Evolutionary conservation across 2,329 filamentous ascomycete genomes (phyloP).

Genomic region (Aspergillus terreus): DNA sequence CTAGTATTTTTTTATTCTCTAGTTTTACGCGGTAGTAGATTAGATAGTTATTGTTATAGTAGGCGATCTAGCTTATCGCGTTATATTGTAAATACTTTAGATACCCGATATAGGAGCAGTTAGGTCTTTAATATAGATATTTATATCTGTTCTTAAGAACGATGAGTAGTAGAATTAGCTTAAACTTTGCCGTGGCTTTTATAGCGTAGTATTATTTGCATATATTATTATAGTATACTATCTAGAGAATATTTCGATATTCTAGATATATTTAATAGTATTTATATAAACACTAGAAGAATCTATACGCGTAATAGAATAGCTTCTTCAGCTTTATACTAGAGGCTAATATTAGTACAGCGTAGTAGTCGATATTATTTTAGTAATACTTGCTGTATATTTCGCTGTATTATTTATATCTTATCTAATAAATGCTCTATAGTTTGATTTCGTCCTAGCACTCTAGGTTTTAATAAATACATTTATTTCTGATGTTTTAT

Average conservation of each 20-base stretch:
- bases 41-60: not conserved
- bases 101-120: not conserved
- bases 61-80: not conserved
- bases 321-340: not conserved
- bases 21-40: too few relatives aligned
- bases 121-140: not conserved
- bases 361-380: not conserved
- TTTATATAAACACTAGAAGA: not conserved
- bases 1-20: too few relatives aligned
- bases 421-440: too few relatives aligned
- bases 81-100: not conserved
- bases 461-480: too few relatives aligned
- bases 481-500: too few relatives aligned
- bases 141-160: not conserved
- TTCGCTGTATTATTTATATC: not conserved
- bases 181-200: too few relatives aligned
- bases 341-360: not conserved
- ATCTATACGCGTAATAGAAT: not conserved
- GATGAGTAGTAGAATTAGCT: not conserved
- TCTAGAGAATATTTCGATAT: too few relatives aligned
- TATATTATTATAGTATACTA: too few relatives aligned
- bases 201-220: too few relatives aligned
- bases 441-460: too few relatives aligned
- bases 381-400: not conserved
- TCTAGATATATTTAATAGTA: too few relatives aligned